Percentiles rank a stretch among this genome's conserved stretches.
Evolutionary conservation across 805 yeast genomes (phyloP).

Genomic region (Kluyveromyces starmeri): DNA sequence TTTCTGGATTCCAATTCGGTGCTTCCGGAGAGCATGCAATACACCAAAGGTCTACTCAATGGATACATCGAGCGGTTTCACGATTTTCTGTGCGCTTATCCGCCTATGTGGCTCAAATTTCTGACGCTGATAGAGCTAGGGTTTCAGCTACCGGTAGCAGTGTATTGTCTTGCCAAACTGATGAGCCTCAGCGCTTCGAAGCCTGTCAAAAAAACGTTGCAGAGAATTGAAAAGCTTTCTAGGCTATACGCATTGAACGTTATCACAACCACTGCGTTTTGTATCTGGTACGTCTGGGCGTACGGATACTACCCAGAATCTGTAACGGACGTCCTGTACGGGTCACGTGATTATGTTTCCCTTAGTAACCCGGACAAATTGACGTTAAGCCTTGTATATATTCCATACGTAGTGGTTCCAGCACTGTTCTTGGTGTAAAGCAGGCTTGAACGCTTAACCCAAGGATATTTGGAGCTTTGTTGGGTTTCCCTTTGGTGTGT

Average conservation of each 20-base stretch:
- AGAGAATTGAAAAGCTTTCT: constrained; percentile 26
- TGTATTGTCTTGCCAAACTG: constrained; percentile 24
- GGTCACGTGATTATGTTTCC: constrained; percentile 10
- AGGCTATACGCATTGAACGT: constrained; percentile 78
- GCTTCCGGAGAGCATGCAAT: constrained; percentile 41
- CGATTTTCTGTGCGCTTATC: constrained; percentile 54
- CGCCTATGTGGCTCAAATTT: constrained; percentile 64
- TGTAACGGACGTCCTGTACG: background rate
- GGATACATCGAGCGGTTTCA: constrained; percentile 59
- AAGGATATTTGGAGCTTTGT: too few relatives aligned
- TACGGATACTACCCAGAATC: constrained; percentile 20
- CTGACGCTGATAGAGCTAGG: constrained; percentile 67
- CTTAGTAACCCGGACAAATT: constrained; percentile 13
- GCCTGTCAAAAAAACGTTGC: constrained; percentile 5
- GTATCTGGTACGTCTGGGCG: constrained; percentile 43
- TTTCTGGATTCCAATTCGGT: constrained; percentile 68
- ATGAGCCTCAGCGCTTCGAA: constrained; percentile 7
- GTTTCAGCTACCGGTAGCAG: constrained; percentile 75
- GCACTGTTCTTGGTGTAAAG: constrained; percentile 1
- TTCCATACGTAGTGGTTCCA: constrained; percentile 28
- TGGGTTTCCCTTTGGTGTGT: too few relatives aligned
- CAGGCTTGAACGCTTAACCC: too few relatives aligned
- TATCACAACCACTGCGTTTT: constrained; percentile 64
- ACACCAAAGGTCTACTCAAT: constrained; percentile 42
- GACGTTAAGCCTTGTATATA: constrained; percentile 20